Conservation (phyloP, 805 yeast genomes). For the Candida chilensis region DNA sequence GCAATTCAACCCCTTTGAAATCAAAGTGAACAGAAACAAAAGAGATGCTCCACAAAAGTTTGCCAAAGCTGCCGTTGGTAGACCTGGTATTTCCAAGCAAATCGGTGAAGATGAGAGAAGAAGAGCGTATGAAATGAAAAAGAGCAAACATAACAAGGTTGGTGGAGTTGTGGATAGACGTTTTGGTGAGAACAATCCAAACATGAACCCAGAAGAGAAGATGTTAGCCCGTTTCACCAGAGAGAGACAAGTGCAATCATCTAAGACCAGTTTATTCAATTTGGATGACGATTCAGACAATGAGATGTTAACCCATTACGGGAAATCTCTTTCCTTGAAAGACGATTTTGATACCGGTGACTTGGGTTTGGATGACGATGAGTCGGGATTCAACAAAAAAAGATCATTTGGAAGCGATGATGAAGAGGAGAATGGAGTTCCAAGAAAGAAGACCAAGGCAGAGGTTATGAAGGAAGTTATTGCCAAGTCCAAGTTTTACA, state of each 20-base stretch:
- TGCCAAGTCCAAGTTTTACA: slow-evolving; percentile 72
- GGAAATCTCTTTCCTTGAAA: slow-evolving; percentile 54
- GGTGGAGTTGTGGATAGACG: slow-evolving; percentile 82
- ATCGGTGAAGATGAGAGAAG: slow-evolving; percentile 55
- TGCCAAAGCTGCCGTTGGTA: slow-evolving; percentile 46
- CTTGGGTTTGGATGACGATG: slow-evolving; percentile 22
- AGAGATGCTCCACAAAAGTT: slow-evolving; percentile 33
- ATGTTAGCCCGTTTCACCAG: slow-evolving; percentile 92
- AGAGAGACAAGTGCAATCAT: slow-evolving; percentile 64
- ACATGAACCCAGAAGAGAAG: slow-evolving; percentile 78
- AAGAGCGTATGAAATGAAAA: slow-evolving; percentile 55
- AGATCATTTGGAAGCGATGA: slow-evolving; percentile 17
- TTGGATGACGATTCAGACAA: slow-evolving; percentile 61
- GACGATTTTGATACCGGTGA: slow-evolving; percentile 43
- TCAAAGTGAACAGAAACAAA: slow-evolving; percentile 60
- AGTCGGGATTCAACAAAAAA: slow-evolving; percentile 3
- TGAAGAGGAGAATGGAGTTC: slow-evolving; percentile 23
- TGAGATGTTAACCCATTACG: slow-evolving; percentile 70
- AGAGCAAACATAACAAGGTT: slow-evolving; percentile 53
- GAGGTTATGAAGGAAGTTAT: slow-evolving; percentile 84
- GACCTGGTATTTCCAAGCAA: slow-evolving; percentile 63
- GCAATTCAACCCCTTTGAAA: slow-evolving; percentile 87
- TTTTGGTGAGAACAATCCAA: slow-evolving; percentile 78
- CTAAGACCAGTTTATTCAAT: slow-evolving; percentile 54
- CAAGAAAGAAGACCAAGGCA: slow-evolving; percentile 66